Conservation (phyloP, 1,139 yeast genomes). For the Candida sojae region DNA sequence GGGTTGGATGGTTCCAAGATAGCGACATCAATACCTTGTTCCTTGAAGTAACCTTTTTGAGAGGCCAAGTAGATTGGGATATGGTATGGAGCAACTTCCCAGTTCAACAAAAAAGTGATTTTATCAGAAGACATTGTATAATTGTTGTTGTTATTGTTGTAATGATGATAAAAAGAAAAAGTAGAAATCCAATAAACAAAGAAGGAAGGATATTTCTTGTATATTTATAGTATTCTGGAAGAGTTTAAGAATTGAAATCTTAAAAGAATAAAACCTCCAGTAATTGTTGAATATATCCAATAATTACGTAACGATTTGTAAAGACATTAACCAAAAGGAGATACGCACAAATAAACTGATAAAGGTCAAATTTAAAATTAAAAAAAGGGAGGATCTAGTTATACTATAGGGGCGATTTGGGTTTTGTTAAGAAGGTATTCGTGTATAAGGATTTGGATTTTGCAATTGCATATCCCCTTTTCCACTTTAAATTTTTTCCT, state of each 20-base stretch:
- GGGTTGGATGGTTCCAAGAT: slow-evolving; percentile 60
- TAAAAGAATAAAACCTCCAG: background rate
- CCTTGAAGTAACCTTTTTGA: slow-evolving; percentile 51
- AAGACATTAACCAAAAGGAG: background rate
- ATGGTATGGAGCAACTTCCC: slow-evolving; percentile 62
- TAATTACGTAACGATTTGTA: slow-evolving; percentile 2
- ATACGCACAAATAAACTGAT: background rate
- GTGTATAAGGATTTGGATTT: background rate
- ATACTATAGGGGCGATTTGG: background rate
- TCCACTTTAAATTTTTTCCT: no score
- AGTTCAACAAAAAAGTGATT: slow-evolving; percentile 54
- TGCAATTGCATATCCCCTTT: background rate
- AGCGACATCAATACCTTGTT: slow-evolving; percentile 53
- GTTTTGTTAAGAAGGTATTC: background rate
- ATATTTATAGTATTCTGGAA: background rate
- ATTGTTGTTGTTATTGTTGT: background rate
- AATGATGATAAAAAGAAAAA: background rate
- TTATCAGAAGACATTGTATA: slow-evolving; percentile 33
- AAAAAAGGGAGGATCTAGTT: background rate
- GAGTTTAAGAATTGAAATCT: background rate
- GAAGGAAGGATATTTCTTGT: background rate
- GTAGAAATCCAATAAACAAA: background rate
- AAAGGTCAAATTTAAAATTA: background rate
- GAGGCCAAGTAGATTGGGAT: slow-evolving; percentile 55
- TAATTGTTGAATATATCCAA: background rate